Evolutionary conservation across 2,329 filamentous ascomycete species (phyloP), one percentile per base, ranked within the genome.

Genomic region (Berkeleyomyces rouxiae): DNA sequence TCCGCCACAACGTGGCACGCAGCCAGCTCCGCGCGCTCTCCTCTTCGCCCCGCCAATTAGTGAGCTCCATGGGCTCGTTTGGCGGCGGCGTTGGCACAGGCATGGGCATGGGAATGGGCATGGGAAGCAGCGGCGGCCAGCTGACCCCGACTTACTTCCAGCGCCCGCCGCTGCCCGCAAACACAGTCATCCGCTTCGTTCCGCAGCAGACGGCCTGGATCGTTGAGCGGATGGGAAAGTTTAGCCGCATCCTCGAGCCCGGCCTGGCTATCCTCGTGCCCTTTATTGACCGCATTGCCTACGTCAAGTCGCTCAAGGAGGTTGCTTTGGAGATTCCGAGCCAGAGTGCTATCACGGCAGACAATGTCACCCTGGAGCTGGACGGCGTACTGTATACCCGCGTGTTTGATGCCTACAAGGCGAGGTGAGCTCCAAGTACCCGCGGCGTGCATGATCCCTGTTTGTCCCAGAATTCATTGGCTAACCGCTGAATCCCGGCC

Each of bases 151-250:
- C 87, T n/a, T 95, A 95, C 75, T 95, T 95, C 74, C 86, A 87
- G 71, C 81, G 81, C 67, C 77, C 80, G 10, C 78, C 81, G 31
- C 79, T 96, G 61, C 93, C 93, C 37, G 88, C 91, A 68, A 99
- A 99, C 76, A 99, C 93, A 3, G 79, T 99, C 66, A 79, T 99
- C 69, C 89, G 92, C 65, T 99, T 97, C 75, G 93, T 99, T 49
- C 93, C 93, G n/a, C 93, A 99, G 76, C 93, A 99, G 78, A 97
- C 92, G 69, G 93, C 93, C 73, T 99, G 93, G 93, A 92, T 99
- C 65, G 93, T 99, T 63, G 93, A 99, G 82, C 91, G 93, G 71
- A 99, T 99, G 93, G 93, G 93, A 70, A 93, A 91, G 75, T 99
- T 96, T 78, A 87, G 89, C 76, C 83, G 91, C 65, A 96, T 99